Evolutionary conservation across 2,329 filamentous ascomycete genomes (phyloP), one percentile per base, ranked within the genome.

Genomic region (Colletotrichum sp.): DNA sequence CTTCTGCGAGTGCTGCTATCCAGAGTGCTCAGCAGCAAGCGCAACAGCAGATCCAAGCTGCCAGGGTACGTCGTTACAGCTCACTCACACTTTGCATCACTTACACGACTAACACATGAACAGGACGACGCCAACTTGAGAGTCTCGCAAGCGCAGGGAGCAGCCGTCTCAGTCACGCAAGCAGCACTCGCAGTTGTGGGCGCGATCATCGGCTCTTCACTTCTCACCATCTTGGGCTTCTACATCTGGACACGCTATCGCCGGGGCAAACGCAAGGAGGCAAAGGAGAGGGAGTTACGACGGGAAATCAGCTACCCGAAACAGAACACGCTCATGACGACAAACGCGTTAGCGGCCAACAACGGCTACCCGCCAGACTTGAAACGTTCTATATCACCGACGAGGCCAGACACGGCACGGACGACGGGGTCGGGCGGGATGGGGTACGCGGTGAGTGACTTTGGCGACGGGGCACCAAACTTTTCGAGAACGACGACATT

Each of bases 121-220:
- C 57, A 78, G 77, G 39, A 64, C 8, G 80, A 84, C n/a, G 83
- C 83, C 7, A 80, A 79, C 34, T 71, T 71, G 4, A 81, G 83
- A 52, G 80, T 85, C 18, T 78, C 81, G 21, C 80, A 82, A 18
- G 83, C 85, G 1, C 85, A 86, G 68, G 84, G 81, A 21, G 79
- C 84, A 5, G 84, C 85, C 4, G 82, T 87, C 3, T 86, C 85
- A 4, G 84, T 84, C 18, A 87, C 85, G 1, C 85, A 87, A 79
- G 83, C 83, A 0, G 85, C 86, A 1, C 75, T 87, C 7, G 86
- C 85, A 12, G 83, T 88, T 21, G 84, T 87, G 6, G 86, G 83
- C 16, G 85, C 84, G 64, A 84, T 87, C 39, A 80, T 87, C 66
- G 86, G 83, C n/a, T 85, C 84, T 4, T 83, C 85, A 2, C 78